Evolutionary conservation across 2,329 filamentous ascomycete species (phyloP).

Genomic region (Exophiala spinifera): DNA sequence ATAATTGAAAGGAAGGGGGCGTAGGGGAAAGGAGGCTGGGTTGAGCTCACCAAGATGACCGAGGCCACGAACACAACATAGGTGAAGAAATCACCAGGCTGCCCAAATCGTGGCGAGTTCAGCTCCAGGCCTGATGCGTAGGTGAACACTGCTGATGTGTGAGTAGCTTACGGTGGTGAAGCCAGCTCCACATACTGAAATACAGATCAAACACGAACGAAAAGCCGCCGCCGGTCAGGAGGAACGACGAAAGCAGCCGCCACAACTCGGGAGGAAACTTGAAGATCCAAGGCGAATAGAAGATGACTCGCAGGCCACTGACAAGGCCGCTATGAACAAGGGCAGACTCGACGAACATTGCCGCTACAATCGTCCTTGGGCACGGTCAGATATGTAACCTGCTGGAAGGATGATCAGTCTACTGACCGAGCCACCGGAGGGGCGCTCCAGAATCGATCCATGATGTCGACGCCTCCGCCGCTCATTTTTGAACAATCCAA

Average conservation of each 20-base stretch:
- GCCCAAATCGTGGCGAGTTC: constrained; percentile 66
- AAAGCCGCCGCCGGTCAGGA: constrained; percentile 55
- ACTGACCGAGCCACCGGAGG: constrained; percentile 65
- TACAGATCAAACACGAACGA: constrained; percentile 70
- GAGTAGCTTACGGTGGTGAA: constrained; percentile 31
- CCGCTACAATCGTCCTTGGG: constrained; percentile 64
- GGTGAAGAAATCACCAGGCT: constrained; percentile 74
- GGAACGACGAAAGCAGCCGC: constrained; percentile 57
- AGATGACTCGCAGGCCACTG: constrained; percentile 48
- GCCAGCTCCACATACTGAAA: constrained; percentile 52
- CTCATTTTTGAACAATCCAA: constrained; percentile 8
- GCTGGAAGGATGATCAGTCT: constrained; percentile 12
- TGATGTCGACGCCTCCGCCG: constrained; percentile 31
- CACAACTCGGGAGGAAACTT: constrained; percentile 59
- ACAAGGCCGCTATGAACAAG: constrained; percentile 59
- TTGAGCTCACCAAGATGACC: constrained; percentile 72
- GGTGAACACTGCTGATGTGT: constrained; percentile 58
- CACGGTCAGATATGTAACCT: constrained; percentile 46
- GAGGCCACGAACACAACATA: constrained; percentile 72
- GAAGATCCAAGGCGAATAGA: constrained; percentile 52
- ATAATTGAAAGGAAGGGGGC: constrained; percentile 16
- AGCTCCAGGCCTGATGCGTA: constrained; percentile 74
- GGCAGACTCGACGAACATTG: constrained; percentile 61
- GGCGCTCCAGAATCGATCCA: constrained; percentile 63
- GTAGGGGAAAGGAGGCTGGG: constrained; percentile 19